Percentiles rank a stretch among this genome's conserved stretches.
Evolutionary conservation across 805 yeast species (phyloP).

Genomic region (Dipodascopsis tothii): DNA sequence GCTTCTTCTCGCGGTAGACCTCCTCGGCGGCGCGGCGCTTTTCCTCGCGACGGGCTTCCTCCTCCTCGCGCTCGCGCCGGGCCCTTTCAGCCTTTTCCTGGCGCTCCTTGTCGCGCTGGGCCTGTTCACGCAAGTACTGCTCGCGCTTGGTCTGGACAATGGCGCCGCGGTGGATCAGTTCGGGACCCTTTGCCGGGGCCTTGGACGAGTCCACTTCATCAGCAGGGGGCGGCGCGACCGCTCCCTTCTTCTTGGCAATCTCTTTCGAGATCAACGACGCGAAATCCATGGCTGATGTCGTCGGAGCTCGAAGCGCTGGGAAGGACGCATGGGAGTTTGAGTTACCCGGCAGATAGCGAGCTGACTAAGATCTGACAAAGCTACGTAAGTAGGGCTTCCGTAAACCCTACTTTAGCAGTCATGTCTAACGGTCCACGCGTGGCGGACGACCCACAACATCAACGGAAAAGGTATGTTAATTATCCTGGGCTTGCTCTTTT

Average conservation of each 20-base stretch:
- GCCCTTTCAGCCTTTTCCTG: slow-evolving; percentile 24
- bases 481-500: too few relatives aligned
- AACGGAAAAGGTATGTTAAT: too few relatives aligned
- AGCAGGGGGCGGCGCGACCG: slow-evolving; percentile 15
- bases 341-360: too few relatives aligned
- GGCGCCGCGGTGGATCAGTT: slow-evolving; percentile 4
- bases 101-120: slow-evolving; percentile 14
- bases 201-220: slow-evolving; percentile 6
- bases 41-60: slow-evolving; percentile 22
- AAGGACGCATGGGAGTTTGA: too few relatives aligned
- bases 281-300: slow-evolving; percentile 44
- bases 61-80: slow-evolving; percentile 30
- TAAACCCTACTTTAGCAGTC: too few relatives aligned
- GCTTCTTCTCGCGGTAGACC: slow-evolving; percentile 21
- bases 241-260: slow-evolving; percentile 40
- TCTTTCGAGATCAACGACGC: slow-evolving; percentile 41
- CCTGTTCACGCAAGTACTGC: slow-evolving; percentile 23
- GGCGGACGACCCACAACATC: too few relatives aligned
- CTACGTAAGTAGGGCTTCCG: too few relatives aligned
- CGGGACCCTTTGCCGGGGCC: slow-evolving; percentile 5
- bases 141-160: slow-evolving; percentile 17
- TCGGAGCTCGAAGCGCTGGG: too few relatives aligned
- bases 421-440: too few relatives aligned
- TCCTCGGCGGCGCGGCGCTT: slow-evolving; percentile 23
- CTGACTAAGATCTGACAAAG: too few relatives aligned